phyloP scores from a whole-genome alignment of 495 filamentous ascomycete species.

The Penicillium atrosanguineum region DNA sequence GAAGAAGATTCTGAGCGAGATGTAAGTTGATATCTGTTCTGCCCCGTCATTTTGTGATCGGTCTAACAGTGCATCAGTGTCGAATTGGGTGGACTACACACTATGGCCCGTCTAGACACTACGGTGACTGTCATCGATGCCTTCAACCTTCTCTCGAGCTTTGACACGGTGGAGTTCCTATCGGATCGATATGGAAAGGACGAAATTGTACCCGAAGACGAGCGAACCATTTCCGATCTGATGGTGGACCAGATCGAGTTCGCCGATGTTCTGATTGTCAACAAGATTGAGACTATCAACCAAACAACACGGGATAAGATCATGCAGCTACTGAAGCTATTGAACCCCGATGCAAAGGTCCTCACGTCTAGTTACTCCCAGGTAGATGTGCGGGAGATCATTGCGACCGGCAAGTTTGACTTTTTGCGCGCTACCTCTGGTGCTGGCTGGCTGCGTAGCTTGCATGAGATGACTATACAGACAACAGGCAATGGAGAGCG shows the following conservation, averaged over 20 bases:
- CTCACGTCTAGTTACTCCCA: slow-evolving; percentile 44
- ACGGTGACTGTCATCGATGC: slow-evolving; percentile 59
- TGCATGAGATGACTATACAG: slow-evolving; percentile 50
- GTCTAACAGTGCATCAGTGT: slow-evolving; percentile 26
- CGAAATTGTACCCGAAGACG: slow-evolving; percentile 51
- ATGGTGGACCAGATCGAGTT: slow-evolving; percentile 65
- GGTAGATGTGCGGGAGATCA: slow-evolving; percentile 49
- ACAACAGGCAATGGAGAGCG: slow-evolving; percentile 41
- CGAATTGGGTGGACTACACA: slow-evolving; percentile 50
- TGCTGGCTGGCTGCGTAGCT: slow-evolving; percentile 47
- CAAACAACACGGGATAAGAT: slow-evolving; percentile 38
- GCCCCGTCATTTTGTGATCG: not conserved
- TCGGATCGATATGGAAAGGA: slow-evolving; percentile 45
- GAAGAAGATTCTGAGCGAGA: slow-evolving; percentile 35
- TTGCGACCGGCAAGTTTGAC: slow-evolving; percentile 49
- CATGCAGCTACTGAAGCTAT: slow-evolving; percentile 39
- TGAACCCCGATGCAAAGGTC: slow-evolving; percentile 53
- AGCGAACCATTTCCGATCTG: slow-evolving; percentile 58
- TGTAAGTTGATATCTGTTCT: slow-evolving; percentile 21
- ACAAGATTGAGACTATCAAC: slow-evolving; percentile 50
- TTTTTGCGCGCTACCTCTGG: slow-evolving; percentile 43
- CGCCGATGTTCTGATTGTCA: slow-evolving; percentile 57
- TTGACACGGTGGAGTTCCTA: slow-evolving; percentile 56
- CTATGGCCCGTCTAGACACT: slow-evolving; percentile 54
- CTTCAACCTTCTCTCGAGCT: slow-evolving; percentile 56